Evolutionary conservation across 2,329 filamentous ascomycete species (phyloP).

Genomic region (Nannizziopsis arthrosporioides): DNA sequence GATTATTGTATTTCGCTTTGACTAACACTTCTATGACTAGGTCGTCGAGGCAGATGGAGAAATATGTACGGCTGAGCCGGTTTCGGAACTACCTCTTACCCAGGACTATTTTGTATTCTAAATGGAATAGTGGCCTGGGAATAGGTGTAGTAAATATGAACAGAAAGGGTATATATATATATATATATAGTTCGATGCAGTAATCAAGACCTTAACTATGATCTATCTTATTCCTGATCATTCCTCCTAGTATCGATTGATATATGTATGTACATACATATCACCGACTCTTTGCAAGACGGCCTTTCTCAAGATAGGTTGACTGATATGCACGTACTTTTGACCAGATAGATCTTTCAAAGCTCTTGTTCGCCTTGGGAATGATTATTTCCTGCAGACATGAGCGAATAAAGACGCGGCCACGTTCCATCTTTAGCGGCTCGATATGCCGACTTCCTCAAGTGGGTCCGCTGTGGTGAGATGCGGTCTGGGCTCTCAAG

Average conservation of each 20-base stretch:
- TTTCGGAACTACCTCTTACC: constrained; percentile 58
- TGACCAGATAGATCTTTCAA: constrained; percentile 14
- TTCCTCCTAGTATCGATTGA: not conserved
- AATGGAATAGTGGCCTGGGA: constrained; percentile 8
- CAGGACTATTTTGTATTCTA: constrained; percentile 69
- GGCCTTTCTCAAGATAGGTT: not conserved
- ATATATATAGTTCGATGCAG: not conserved
- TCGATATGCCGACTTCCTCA: constrained; percentile 28
- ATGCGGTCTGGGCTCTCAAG: too few relatives aligned
- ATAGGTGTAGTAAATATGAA: not conserved
- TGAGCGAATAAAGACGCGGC: constrained; percentile 28
- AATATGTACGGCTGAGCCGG: constrained; percentile 61
- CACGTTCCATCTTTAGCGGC: constrained; percentile 35
- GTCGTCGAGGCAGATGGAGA: constrained; percentile 71
- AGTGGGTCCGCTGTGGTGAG: constrained; percentile 5
- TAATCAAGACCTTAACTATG: not conserved
- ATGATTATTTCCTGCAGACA: constrained; percentile 36
- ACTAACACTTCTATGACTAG: constrained; percentile 21
- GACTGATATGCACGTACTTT: not conserved
- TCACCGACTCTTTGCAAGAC: not conserved
- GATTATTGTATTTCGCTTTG: not conserved
- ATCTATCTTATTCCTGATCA: too few relatives aligned
- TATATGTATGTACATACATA: too few relatives aligned
- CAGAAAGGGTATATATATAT: not conserved
- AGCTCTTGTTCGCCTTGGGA: constrained; percentile 33